Conservation (phyloP, 2,329 filamentous ascomycete genomes). For the Xylaria polymorpha region DNA sequence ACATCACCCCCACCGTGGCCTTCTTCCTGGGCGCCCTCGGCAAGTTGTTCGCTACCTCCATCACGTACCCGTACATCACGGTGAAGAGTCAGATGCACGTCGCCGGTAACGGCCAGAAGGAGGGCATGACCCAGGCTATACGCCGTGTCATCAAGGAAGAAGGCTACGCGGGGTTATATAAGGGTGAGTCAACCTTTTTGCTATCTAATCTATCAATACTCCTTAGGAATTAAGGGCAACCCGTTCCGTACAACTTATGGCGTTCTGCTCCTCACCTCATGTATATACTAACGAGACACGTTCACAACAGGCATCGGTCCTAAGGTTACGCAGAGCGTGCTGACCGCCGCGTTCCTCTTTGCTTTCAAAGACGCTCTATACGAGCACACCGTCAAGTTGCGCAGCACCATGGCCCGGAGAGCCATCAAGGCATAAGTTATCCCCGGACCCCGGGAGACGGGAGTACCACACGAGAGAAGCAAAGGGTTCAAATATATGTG, state of each 20-base stretch:
- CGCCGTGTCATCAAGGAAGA: constrained; percentile 85
- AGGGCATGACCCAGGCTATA: constrained; percentile 83
- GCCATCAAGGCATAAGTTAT: constrained; percentile 48
- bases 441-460: not conserved
- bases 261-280: not conserved
- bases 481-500: not conserved
- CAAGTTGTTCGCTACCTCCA: constrained; percentile 91
- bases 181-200: constrained; percentile 69
- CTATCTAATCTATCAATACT: not conserved
- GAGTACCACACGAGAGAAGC: not conserved
- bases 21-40: constrained; percentile 93
- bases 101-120: constrained; percentile 77
- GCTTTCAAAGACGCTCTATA: constrained; percentile 98
- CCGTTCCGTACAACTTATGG: not conserved
- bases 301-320: constrained; percentile 80
- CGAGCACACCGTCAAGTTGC: constrained; percentile 78
- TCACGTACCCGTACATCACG: constrained; percentile 99
- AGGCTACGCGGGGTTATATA: constrained; percentile 92
- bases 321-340: constrained; percentile 95
- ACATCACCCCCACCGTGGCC: constrained; percentile 85
- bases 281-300: constrained; percentile 17
- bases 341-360: constrained; percentile 95
- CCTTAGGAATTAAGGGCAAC: not conserved
- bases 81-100: constrained; percentile 99
- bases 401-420: constrained; percentile 57